Conservation (phyloP, 1,139 yeast species). For the Blastobotrys arbuscula region DNA sequence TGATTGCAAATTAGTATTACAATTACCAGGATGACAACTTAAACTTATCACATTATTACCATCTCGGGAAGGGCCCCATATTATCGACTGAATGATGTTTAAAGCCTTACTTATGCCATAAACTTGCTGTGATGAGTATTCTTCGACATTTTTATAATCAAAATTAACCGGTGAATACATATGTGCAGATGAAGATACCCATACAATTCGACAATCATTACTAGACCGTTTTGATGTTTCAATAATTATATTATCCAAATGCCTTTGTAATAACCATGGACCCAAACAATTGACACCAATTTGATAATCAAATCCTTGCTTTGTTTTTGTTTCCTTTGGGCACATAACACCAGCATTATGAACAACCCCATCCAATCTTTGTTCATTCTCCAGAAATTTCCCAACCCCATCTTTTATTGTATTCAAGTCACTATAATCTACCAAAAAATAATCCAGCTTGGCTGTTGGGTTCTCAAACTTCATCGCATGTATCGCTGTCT, state of each 20-base stretch:
- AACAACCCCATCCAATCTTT: constrained; percentile 28
- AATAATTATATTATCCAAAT: constrained; percentile 41
- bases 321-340: constrained; percentile 24
- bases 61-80: constrained; percentile 33
- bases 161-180: constrained; percentile 34
- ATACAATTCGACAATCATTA: constrained; percentile 36
- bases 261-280: constrained; percentile 45
- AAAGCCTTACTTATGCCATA: constrained; percentile 49
- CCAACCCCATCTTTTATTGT: constrained; percentile 42
- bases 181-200: constrained; percentile 37
- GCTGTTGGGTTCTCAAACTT: constrained; percentile 26
- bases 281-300: constrained; percentile 50
- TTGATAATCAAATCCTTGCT: constrained; percentile 47
- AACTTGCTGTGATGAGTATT: constrained; percentile 9
- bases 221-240: constrained; percentile 29
- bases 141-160: constrained; percentile 38
- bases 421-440: constrained; percentile 44
- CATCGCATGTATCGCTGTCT: constrained; percentile 35
- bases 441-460: constrained; percentile 23
- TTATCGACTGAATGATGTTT: constrained; percentile 38
- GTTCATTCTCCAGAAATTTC: constrained; percentile 29
- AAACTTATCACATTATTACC: constrained; percentile 31
- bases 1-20: constrained; percentile 41
- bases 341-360: constrained; percentile 21
- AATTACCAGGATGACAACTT: constrained; percentile 44